Percentiles rank a stretch among this genome's conserved stretches.
These are phyloP conservation scores for Teratosphaeria gauchensis DNA, from an alignment of 2,329 filamentous ascomycete genomes.

Conservation along the genomic window DNA sequence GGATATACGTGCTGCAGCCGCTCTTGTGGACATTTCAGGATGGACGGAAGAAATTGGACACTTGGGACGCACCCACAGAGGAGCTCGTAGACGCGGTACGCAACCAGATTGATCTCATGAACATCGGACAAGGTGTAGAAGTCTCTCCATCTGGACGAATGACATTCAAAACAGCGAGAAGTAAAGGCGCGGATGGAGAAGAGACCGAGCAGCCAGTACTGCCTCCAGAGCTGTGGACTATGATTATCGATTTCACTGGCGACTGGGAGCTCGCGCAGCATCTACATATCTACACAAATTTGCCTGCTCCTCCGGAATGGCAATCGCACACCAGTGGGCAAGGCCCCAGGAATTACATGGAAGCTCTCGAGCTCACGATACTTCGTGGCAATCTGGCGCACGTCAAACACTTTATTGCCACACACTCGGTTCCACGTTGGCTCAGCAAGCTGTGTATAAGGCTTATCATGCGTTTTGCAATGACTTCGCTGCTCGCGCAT, in stretches of 20 bases:
- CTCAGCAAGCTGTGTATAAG: conserved; percentile 76
- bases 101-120: conserved; percentile 66
- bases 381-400: conserved; percentile 60
- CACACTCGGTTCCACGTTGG: conserved; percentile 58
- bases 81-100: conserved; percentile 66
- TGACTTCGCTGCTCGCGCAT: conserved; percentile 67
- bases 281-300: conserved; percentile 68
- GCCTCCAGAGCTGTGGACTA: conserved; percentile 80
- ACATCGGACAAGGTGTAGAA: conserved; percentile 62
- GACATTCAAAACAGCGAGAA: conserved; percentile 16
- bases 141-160: conserved; percentile 24
- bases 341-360: conserved; percentile 60
- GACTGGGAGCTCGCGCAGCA: conserved; percentile 88
- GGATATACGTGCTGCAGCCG: conserved; percentile 72
- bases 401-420: conserved; percentile 62
- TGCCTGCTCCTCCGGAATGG: conserved; percentile 68
- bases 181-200: conserved; percentile 9
- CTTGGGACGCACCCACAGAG: conserved; percentile 49
- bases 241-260: conserved; percentile 71
- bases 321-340: conserved; percentile 52
- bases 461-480: conserved; percentile 83
- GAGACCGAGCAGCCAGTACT: conserved; percentile 36
- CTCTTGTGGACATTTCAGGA: conserved; percentile 72
- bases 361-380: conserved; percentile 76
- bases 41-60: conserved; percentile 37